phyloP scores from a whole-genome alignment of 2,329 filamentous ascomycete genomes.

The Penicillium sp. region DNA sequence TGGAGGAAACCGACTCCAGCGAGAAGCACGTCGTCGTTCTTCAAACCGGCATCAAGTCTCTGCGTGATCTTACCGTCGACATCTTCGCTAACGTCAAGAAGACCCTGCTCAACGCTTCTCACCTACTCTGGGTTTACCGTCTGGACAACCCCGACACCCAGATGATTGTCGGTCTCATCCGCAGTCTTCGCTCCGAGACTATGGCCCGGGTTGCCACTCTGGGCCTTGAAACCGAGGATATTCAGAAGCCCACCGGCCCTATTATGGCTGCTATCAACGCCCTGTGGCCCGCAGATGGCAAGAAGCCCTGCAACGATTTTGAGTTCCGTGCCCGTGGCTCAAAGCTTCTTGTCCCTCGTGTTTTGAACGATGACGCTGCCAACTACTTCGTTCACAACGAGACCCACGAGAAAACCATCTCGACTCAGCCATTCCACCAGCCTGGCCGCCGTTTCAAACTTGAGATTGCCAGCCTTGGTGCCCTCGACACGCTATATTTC shows the following conservation, averaged over 20 bases:
- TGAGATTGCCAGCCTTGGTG: slow-evolving; percentile 21
- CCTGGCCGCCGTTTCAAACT: slow-evolving; percentile 23
- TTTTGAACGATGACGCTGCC: slow-evolving; percentile 16
- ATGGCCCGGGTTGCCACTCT: slow-evolving; percentile 24
- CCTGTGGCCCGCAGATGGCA: slow-evolving; percentile 18
- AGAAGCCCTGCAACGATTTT: slow-evolving; percentile 15
- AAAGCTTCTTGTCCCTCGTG: slow-evolving; percentile 21
- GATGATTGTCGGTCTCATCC: slow-evolving; percentile 28
- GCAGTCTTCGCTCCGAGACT: slow-evolving; percentile 27
- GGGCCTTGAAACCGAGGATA: slow-evolving; percentile 19
- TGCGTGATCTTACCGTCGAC: slow-evolving; percentile 12
- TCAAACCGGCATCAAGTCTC: slow-evolving; percentile 15
- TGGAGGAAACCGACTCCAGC: slow-evolving; percentile 11
- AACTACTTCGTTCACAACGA: slow-evolving; percentile 27
- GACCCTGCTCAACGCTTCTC: slow-evolving; percentile 17
- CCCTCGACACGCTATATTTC: slow-evolving; percentile 27
- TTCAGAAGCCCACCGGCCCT: slow-evolving; percentile 5
- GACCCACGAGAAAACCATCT: slow-evolving; percentile 21
- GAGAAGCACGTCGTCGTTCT: slow-evolving; percentile 21
- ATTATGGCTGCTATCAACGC: slow-evolving; percentile 14
- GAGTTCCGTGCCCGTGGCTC: slow-evolving; percentile 22
- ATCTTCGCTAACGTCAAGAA: slow-evolving; percentile 17
- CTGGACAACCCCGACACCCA: slow-evolving; percentile 23
- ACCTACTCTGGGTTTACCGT: slow-evolving; percentile 27
- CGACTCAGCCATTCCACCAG: slow-evolving; percentile 24